Evolutionary conservation across 2,329 filamentous ascomycete species (phyloP), one percentile per base, ranked within the genome.

Genomic region (Xylariaceae sp.): DNA sequence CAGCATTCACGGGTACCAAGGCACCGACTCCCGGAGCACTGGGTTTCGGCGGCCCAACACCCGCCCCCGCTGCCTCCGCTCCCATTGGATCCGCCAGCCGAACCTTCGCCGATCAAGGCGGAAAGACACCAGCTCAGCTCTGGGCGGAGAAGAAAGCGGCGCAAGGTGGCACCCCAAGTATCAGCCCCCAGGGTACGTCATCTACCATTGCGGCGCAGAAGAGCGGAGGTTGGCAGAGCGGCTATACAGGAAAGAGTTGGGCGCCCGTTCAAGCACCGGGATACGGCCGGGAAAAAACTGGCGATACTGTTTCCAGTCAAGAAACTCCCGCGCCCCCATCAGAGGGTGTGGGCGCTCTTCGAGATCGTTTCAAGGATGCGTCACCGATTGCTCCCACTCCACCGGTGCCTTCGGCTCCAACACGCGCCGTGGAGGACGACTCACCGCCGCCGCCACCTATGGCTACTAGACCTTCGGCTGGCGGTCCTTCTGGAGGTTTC

Each of bases 71-170:
- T 19, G 79, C 84, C 2, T 70, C 76, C 19, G 68, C 78, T 19
- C 86, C 89, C 5, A 81, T 96, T 21, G 92, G 91, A 21, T 82
- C 86, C 62, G 92, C 93, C 40, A 96, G 91, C 76, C 88, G 91
- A 68, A 96, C 92, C 0, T 99, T 98, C 78, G 95, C 95, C 16
- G 93, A 97, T 64, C 81, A 96, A 73, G 93, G 90, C 61, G 95
- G 95, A 60, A 99, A 98, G 80, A 98, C 95, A 4, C 95, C 95
- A 6, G 93, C 95, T 26, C 95, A 99, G 74, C 77, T 96, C 37
- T 99, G 95, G 95, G 93, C 93, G 0, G 95, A 99, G 79, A 96
- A 93, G 79, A 98, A 98, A 79, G 93, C 90, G 40, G 88, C 87
- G 58, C 87, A 95, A 72, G 82, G 88, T 49, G 87, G 83, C 44